A percentile compares a stretch with the other conserved stretches of the same genome.
Conservation (phyloP, 2,329 filamentous ascomycete genomes). For the Apiospora marii region DNA sequence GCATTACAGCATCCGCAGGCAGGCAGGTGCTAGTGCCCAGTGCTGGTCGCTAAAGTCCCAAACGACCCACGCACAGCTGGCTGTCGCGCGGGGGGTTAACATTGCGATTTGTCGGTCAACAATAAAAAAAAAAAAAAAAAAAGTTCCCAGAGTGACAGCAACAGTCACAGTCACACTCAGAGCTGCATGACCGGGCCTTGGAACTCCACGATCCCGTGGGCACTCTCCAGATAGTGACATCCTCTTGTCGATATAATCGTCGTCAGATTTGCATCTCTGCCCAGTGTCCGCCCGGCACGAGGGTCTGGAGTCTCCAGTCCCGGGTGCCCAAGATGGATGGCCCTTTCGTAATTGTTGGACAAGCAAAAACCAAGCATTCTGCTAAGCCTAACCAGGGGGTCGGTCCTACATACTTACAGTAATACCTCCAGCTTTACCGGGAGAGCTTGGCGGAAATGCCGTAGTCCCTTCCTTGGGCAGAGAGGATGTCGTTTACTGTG, state of each 20-base stretch:
- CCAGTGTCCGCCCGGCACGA: too few species aligned
- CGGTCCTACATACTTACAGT: too few species aligned
- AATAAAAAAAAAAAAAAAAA: background rate
- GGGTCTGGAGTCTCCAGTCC: background rate
- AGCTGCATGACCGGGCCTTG: background rate
- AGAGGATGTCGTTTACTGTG: background rate
- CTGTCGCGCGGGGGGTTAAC: slow-evolving; percentile 10
- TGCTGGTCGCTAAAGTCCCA: background rate
- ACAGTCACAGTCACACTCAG: background rate
- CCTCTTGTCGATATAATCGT: background rate
- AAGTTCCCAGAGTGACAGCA: background rate
- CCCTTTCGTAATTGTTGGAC: background rate
- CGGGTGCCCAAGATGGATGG: slow-evolving; percentile 11
- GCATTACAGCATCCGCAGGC: background rate
- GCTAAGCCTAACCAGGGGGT: slow-evolving; percentile 12
- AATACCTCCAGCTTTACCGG: background rate
- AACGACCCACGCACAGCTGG: slow-evolving; percentile 11
- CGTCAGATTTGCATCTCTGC: background rate
- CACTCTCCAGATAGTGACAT: background rate
- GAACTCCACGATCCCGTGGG: background rate
- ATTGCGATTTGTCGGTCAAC: slow-evolving; percentile 18
- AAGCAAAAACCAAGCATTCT: slow-evolving; percentile 19
- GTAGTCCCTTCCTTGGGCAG: background rate
- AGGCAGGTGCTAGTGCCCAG: slow-evolving; percentile 8
- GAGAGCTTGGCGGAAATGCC: background rate